Percentiles rank a stretch among this genome's conserved stretches.
These are phyloP conservation scores for Epichloe hybrida DNA, from an alignment of 2,329 filamentous ascomycete species.

Conservation along the genomic window DNA sequence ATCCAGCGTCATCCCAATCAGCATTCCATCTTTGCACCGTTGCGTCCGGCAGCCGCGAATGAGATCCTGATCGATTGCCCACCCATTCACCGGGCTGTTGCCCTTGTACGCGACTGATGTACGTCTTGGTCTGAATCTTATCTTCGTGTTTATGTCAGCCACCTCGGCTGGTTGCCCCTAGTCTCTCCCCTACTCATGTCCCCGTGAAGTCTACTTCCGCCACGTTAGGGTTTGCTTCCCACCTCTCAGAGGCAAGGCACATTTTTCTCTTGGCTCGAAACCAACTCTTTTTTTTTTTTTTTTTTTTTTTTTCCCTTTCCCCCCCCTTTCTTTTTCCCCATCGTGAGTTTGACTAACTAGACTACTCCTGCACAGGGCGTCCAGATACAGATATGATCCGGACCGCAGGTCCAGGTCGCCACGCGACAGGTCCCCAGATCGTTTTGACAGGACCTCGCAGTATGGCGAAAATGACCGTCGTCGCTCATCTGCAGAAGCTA, in stretches of 20 bases:
- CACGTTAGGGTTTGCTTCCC: neutral
- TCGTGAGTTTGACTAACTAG: slow-evolving; percentile 1
- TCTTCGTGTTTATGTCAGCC: neutral
- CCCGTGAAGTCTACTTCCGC: slow-evolving; percentile 3
- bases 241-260: neutral
- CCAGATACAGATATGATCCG: slow-evolving; percentile 49
- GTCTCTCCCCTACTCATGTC: neutral
- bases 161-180: neutral
- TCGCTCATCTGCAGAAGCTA: slow-evolving; percentile 47
- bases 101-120: slow-evolving; percentile 3
- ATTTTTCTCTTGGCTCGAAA: neutral
- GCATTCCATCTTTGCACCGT: neutral
- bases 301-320: too few relatives aligned
- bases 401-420: slow-evolving; percentile 51
- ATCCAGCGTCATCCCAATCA: neutral
- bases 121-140: neutral
- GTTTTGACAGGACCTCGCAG: slow-evolving; percentile 42
- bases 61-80: neutral
- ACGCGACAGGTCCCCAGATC: slow-evolving; percentile 56
- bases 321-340: too few relatives aligned
- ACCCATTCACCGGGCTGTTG: slow-evolving; percentile 2
- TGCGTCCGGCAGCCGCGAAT: neutral
- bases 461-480: slow-evolving; percentile 55
- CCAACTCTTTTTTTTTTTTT: neutral
- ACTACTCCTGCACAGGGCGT: slow-evolving; percentile 26